Conservation (phyloP, 306 rosid species). For the Ceratonia siliqua region DNA sequence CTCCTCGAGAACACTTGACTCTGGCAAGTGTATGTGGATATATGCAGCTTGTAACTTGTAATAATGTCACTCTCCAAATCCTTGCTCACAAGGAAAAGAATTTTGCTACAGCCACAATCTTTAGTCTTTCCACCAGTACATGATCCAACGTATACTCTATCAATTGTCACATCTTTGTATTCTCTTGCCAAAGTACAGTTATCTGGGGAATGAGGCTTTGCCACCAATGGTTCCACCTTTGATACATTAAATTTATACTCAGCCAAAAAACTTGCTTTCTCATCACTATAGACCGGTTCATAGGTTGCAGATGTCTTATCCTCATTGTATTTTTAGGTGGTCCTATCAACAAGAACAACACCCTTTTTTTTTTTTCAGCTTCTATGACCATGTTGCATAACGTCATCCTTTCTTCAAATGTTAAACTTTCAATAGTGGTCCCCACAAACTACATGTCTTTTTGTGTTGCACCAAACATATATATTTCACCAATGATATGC, state of each 20-base stretch:
- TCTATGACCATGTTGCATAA: slow-evolving; percentile 92
- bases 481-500: slow-evolving; percentile 92
- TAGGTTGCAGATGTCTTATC: slow-evolving; percentile 46
- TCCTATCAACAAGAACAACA: slow-evolving; percentile 68
- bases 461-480: slow-evolving; percentile 89
- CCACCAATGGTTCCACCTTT: slow-evolving; percentile 81
- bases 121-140: slow-evolving; percentile 94
- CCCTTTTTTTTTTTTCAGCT: slow-evolving; percentile 97
- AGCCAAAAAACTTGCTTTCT: slow-evolving; percentile 44
- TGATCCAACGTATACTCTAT: slow-evolving; percentile 90
- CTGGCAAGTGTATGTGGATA: too few relatives aligned
- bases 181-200: slow-evolving; percentile 94
- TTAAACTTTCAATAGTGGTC: slow-evolving; percentile 80
- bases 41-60: too few relatives aligned
- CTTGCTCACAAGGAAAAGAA: too few relatives aligned
- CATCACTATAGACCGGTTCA: slow-evolving; percentile 49
- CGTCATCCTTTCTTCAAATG: slow-evolving; percentile 94
- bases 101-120: slow-evolving; percentile 85
- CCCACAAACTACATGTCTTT: slow-evolving; percentile 97
- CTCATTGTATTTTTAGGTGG: slow-evolving; percentile 85
- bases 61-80: too few relatives aligned
- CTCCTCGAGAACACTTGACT: too few relatives aligned
- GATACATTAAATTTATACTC: slow-evolving; percentile 77
- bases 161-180: slow-evolving; percentile 93
- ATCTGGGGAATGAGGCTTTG: slow-evolving; percentile 98